These are phyloP conservation scores for Colletotrichum sojae DNA, from an alignment of 2,329 filamentous ascomycete species.

Conservation along the genomic window DNA sequence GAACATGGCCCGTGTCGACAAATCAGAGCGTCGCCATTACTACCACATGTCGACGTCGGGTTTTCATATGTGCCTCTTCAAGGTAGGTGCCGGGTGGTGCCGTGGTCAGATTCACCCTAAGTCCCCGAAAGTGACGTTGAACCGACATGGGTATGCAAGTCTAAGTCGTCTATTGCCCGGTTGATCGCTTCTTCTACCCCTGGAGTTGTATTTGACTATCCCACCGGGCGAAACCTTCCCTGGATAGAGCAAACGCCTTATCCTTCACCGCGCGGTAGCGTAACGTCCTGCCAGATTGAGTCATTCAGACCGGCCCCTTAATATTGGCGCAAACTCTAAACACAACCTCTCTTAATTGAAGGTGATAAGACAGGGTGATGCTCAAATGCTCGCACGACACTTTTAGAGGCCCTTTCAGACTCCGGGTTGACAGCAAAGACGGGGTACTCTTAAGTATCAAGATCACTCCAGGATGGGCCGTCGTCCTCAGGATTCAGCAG, in stretches of 20 bases:
- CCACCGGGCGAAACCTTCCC: conserved; percentile 1
- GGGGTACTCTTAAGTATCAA: no score
- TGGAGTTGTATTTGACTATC: background rate
- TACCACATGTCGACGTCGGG: background rate
- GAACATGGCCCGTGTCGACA: background rate
- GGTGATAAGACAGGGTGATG: background rate
- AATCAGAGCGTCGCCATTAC: background rate
- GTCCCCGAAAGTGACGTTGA: background rate
- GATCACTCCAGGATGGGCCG: no score
- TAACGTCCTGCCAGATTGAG: conserved; percentile 9
- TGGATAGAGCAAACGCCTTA: background rate
- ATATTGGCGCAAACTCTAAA: background rate
- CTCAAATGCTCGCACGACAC: no score
- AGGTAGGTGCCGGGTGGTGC: background rate
- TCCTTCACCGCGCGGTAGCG: background rate
- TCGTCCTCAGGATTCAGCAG: no score
- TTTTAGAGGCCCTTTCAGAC: no score
- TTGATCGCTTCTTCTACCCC: background rate
- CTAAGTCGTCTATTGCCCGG: background rate
- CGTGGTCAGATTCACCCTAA: background rate
- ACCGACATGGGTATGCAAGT: background rate
- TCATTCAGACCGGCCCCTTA: background rate
- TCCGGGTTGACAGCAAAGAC: no score
- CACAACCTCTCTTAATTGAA: background rate
- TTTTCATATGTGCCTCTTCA: background rate